Evolutionary conservation across 148 eudicot genomes (phyloP).

Genomic region (Oxyria digyna): DNA sequence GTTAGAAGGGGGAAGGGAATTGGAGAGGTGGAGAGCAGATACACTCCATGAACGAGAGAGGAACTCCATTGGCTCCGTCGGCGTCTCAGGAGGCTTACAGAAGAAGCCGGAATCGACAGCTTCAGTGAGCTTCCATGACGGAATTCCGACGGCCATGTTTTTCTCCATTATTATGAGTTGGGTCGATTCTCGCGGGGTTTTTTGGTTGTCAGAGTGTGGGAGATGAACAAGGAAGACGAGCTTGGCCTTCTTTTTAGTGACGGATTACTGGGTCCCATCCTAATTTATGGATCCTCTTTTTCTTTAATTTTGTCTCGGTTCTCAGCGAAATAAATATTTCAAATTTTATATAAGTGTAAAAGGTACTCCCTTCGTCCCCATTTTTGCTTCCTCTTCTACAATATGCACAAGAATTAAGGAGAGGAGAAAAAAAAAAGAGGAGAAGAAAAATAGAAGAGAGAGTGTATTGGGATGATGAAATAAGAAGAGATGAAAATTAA

Average conservation of each 20-base stretch:
- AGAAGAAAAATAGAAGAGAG: no score
- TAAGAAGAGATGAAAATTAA: no score
- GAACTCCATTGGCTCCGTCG: constrained; percentile 83
- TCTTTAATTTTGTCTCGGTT: not conserved
- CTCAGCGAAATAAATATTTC: not conserved
- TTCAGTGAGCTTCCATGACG: not conserved
- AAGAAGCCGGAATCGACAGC: not conserved
- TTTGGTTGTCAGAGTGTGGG: not conserved
- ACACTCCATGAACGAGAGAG: constrained; percentile 89
- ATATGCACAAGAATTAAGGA: no score
- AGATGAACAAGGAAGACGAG: not conserved
- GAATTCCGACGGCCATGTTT: not conserved
- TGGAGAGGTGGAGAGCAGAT: constrained; percentile 72
- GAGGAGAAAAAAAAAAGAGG: no score
- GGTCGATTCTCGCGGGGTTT: not conserved
- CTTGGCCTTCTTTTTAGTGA: not conserved
- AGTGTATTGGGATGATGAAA: no score
- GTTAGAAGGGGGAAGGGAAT: constrained; percentile 40
- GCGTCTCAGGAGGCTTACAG: constrained; percentile 72
- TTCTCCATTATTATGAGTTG: not conserved
- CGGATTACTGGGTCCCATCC: not conserved
- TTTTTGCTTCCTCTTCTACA: no score
- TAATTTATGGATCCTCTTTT: not conserved
- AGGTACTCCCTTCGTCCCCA: no score
- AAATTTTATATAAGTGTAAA: no score